Evolutionary conservation across 2,329 filamentous ascomycete genomes (phyloP), one percentile per base, ranked within the genome.

Genomic region (Phaeosphaeria sp.): DNA sequence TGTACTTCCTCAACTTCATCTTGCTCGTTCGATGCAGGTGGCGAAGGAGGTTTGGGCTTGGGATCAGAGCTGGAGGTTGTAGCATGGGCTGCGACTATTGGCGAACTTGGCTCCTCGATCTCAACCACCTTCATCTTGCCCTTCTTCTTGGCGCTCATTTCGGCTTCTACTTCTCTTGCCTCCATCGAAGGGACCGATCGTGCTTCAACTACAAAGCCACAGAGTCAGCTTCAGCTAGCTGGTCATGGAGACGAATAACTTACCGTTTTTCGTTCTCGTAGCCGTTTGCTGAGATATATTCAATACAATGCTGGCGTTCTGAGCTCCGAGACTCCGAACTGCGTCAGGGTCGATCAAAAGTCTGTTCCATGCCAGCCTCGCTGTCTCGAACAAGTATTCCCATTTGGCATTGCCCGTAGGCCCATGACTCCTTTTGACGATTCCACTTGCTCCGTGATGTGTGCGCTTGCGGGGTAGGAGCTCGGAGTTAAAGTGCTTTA

Each of bases 331-430:
- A 1, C 3, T 6, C 17, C 45, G 7, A 15, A 60, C 15, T 39
- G 51, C 55, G 3, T 46, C 22, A 13, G 39, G 6, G 18, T 63
- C 58, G 22, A 65, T 64, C 13, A 36, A 30, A 25, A 68, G 54
- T 21, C 55, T 61, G 21, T 57, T 53, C 66, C 66, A 72, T 11
- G 60, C 63, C 9, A 60, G 22, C 22, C 55, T 49, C 1, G 53
- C 65, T 2, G 67, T 64, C 42, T 66, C 63, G 43, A 61, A 70
- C 13, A 70, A 50, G 30, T 65, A 73, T 46, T 49, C 60, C 67
- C 69, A 71, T 11, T 57, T 50, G 1, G 60, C 17, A 3, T 45
- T 49, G 30, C 60, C 63, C n/a, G 30, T 58, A 0, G 15, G 7
- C 13, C 50, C 49, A 8, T 48, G 39, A 24, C 51, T 59, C 13